Evolutionary conservation across 1,284 basidiomycete species (phyloP).

Genomic region (Ganoderma lingzhi): DNA sequence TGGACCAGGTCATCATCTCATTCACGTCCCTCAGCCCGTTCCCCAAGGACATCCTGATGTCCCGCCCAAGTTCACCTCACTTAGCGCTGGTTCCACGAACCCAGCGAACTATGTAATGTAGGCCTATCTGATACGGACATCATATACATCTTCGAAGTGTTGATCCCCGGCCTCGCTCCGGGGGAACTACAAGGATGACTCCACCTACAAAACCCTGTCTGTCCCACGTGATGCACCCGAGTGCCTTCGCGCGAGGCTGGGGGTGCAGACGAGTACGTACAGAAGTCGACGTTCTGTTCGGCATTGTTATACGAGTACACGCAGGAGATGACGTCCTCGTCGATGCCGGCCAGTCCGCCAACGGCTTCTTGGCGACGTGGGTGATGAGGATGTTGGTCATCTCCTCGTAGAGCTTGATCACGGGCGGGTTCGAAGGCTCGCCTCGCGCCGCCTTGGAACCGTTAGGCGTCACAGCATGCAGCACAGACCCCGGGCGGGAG

Average conservation of each 20-base stretch:
- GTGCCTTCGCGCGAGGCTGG: background rate
- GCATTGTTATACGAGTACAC: constrained; percentile 40
- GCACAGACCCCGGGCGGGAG: constrained; percentile 42
- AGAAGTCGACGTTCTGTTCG: constrained; percentile 19
- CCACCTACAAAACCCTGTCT: too few relatives aligned
- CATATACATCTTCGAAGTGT: too few relatives aligned
- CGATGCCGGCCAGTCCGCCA: constrained; percentile 36
- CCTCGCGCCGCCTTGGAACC: constrained; percentile 47
- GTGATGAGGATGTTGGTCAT: constrained; percentile 49
- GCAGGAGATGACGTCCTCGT: constrained; percentile 43
- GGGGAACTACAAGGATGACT: too few relatives aligned
- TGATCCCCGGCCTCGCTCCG: too few relatives aligned
- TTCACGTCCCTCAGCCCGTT: too few relatives aligned
- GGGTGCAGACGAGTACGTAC: constrained; percentile 17
- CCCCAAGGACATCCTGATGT: too few relatives aligned
- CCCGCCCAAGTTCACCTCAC: too few relatives aligned
- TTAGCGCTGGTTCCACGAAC: too few relatives aligned
- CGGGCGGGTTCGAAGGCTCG: constrained; percentile 58
- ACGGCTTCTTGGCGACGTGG: constrained; percentile 41
- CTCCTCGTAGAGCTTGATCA: constrained; percentile 50
- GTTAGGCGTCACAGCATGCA: background rate
- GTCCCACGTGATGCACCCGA: too few relatives aligned
- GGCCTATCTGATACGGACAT: too few relatives aligned
- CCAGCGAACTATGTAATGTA: too few relatives aligned
- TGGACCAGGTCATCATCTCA: too few relatives aligned